These are phyloP conservation scores for Candida silvatica DNA, from an alignment of 805 yeast genomes.

Conservation along the genomic window DNA sequence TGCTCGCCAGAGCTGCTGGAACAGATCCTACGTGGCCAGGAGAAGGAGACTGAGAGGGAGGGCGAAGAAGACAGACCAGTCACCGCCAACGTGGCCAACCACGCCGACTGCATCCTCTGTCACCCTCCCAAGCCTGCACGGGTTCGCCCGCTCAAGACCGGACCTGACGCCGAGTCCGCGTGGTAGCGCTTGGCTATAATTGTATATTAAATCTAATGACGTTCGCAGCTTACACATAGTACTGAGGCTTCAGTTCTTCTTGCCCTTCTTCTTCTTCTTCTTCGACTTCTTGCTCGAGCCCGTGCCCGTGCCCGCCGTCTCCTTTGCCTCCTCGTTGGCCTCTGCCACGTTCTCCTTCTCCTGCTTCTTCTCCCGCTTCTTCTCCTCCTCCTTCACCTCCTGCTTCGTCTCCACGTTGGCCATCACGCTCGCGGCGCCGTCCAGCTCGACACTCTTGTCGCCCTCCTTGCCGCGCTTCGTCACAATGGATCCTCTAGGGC, in stretches of 20 bases:
- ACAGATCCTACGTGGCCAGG: not conserved
- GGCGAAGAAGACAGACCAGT: too few species aligned
- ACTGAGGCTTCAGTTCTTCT: slow-evolving; percentile 6
- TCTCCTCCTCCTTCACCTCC: slow-evolving; percentile 4
- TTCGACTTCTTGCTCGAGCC: slow-evolving; percentile 7
- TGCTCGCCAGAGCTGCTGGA: not conserved
- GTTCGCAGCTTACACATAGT: not conserved
- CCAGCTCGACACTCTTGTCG: slow-evolving; percentile 13
- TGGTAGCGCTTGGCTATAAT: too few species aligned
- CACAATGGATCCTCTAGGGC: slow-evolving; percentile 47
- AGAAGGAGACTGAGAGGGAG: not conserved
- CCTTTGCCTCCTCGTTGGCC: not conserved
- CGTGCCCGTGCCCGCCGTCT: not conserved
- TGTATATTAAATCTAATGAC: too few species aligned
- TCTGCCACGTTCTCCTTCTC: not conserved
- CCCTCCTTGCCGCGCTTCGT: slow-evolving; percentile 12
- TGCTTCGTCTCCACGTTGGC: slow-evolving; percentile 11
- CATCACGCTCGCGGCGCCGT: slow-evolving; percentile 19
- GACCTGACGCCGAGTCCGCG: too few species aligned
- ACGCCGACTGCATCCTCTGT: not conserved
- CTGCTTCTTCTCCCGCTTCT: slow-evolving; percentile 1
- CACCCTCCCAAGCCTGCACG: not conserved
- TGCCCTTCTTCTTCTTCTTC: slow-evolving; percentile 17
- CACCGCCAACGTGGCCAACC: too few species aligned
- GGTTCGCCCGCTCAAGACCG: too few species aligned